Percentiles rank a stretch among this genome's conserved stretches.
These are phyloP conservation scores for Syzygium oleosum DNA, from an alignment of 345 rosid genomes.

Conservation along the genomic window DNA sequence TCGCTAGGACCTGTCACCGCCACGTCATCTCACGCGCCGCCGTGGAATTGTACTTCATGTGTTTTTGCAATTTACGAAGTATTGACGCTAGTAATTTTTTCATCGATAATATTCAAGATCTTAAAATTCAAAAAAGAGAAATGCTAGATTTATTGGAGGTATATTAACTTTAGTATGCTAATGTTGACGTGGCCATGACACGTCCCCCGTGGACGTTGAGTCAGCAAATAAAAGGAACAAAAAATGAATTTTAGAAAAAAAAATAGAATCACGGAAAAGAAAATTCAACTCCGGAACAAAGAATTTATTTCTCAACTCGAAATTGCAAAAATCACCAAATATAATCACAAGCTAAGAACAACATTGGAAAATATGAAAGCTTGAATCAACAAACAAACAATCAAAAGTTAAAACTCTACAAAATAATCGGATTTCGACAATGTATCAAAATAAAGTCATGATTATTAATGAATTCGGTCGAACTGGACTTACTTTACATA, in stretches of 20 bases:
- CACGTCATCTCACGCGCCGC: neutral
- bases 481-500: neutral
- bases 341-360: neutral
- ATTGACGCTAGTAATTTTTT: neutral
- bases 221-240: neutral
- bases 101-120: no score
- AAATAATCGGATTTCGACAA: rapidly evolving
- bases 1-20: neutral
- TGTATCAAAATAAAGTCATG: neutral
- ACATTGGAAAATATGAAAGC: neutral
- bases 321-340: neutral
- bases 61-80: neutral
- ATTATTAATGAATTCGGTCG: rapidly evolving
- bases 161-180: neutral
- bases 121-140: neutral
- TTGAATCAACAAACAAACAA: neutral
- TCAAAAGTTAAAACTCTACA: neutral
- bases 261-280: neutral
- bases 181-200: neutral
- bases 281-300: neutral
- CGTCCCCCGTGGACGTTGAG: neutral
- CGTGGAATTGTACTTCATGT: neutral
- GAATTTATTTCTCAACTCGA: neutral
- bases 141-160: neutral
- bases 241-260: neutral